Base-by-base conservation (phyloP, 768 basidiomycete species). In the Leccinum pellstonianum region DNA sequence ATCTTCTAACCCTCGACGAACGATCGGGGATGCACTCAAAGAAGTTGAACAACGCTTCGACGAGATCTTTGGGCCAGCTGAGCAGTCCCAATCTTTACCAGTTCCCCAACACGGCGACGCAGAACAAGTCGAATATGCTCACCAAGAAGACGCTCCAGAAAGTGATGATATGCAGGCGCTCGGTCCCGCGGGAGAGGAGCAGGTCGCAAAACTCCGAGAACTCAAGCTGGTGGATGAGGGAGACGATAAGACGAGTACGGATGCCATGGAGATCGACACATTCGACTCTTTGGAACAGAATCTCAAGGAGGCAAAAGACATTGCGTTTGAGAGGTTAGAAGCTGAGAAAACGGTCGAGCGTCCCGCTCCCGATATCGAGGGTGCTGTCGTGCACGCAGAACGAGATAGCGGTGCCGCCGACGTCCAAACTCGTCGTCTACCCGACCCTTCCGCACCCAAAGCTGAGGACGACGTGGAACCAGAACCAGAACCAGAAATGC, bases 131-230 rank as follows among this genome's bases (percentile, higher is more conserved):
- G 92, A 97, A 71, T 93, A 96, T 73, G 60, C 58, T 2, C 65
- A 64, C 75, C 91, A 43, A 80, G 80, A 57, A 83, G 64, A 90
- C 2, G 86, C 87, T 41, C 87, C 89, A 52, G 79, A 76, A 29
- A 85, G 83, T 61, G 77, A 88, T 56, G 83, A 88, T 35, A 90
- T 90, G 85, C 93, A 96, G 73, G 93, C 95, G 1, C 82, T 98
- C 21, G 96, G 93, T 6, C 86, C 93, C 1, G 88, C 95, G 3
- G 86, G 83, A 10, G 87, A 92, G 47, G 93, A 96, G 64, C 86
- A 95, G 70, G 83, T 85, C 11, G 88, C 90, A 17, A 91, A 88
- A 68, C 77, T 97, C 50, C 82, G 88, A 63, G 88, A 96, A 54
- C 85, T 98, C 37, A 88, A 84, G 49, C 78, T 97, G 62, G 73